Conservation (phyloP, 768 basidiomycete genomes). For the Cyclocybe cylindracea region DNA sequence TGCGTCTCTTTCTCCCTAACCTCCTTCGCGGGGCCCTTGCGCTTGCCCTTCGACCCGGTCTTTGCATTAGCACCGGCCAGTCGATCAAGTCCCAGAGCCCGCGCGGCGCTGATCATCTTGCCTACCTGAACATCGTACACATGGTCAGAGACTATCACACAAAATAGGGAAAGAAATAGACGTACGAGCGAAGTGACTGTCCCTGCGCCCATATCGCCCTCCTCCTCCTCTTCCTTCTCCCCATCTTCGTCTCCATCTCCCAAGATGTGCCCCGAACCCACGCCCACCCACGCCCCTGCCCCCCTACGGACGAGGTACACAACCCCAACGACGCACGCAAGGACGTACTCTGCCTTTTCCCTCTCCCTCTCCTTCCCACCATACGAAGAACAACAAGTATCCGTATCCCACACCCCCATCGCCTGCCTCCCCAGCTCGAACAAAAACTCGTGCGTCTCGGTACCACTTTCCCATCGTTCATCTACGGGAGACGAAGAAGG, state of each 20-base stretch:
- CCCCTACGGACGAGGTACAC: constrained; percentile 24
- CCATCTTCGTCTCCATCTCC: not conserved
- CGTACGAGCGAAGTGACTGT: constrained; percentile 45
- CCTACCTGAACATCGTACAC: constrained; percentile 45
- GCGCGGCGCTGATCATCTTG: constrained; percentile 68
- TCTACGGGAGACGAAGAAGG: constrained; percentile 2
- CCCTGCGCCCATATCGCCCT: constrained; percentile 10
- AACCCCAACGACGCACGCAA: constrained; percentile 60
- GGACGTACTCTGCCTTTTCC: constrained; percentile 51
- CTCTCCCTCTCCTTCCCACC: constrained; percentile 21
- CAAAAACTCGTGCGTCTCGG: constrained; percentile 23
- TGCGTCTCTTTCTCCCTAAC: constrained; percentile 15
- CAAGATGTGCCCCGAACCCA: not conserved
- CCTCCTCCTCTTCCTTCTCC: constrained; percentile 1
- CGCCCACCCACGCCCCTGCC: not conserved
- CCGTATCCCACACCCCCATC: constrained; percentile 37
- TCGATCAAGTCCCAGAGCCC: constrained; percentile 61
- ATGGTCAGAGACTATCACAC: not conserved
- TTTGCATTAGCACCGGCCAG: not conserved
- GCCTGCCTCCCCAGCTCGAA: constrained; percentile 40
- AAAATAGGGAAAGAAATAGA: constrained; percentile 4
- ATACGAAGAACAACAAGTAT: no score
- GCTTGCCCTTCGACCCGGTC: constrained; percentile 2
- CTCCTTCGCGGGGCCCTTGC: constrained; percentile 10
- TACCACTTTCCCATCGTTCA: not conserved